A percentile compares a stretch with the other conserved stretches of the same genome.
Evolutionary conservation across 2,329 filamentous ascomycete genomes (phyloP).

Genomic region (Botrytis sinoallii): DNA sequence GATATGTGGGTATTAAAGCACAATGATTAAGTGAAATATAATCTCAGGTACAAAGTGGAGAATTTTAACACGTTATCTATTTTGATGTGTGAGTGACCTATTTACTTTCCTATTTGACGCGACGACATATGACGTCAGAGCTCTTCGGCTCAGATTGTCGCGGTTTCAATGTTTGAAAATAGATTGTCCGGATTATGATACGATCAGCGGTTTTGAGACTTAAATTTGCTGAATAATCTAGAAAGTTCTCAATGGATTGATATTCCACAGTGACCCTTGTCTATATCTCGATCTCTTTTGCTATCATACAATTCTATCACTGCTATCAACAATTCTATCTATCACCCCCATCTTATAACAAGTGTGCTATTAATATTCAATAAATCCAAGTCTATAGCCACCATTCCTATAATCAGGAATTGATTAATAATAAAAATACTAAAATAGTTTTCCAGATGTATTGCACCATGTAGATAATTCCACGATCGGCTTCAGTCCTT

Average conservation of each 20-base stretch:
- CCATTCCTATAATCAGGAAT: too few species aligned
- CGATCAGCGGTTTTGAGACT: background rate
- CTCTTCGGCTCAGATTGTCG: background rate
- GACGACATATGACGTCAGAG: slow-evolving; percentile 6
- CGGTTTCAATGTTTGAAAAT: background rate
- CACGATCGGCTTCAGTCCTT: background rate
- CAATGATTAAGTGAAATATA: background rate
- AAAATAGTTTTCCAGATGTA: background rate
- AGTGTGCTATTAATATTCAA: background rate
- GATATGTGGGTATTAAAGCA: background rate
- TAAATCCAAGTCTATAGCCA: background rate
- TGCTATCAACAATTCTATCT: background rate
- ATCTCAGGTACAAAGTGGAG: background rate
- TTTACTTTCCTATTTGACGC: background rate
- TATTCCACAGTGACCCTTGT: background rate
- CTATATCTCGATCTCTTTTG: background rate
- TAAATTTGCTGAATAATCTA: background rate
- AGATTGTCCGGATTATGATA: background rate
- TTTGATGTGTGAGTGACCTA: too few species aligned
- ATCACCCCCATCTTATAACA: too few species aligned
- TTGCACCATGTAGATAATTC: background rate
- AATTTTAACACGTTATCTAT: background rate
- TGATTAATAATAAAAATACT: background rate
- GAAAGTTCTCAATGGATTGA: background rate
- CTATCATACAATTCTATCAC: background rate